Evolutionary conservation across 2,329 filamentous ascomycete genomes (phyloP), one percentile per base, ranked within the genome.

Genomic region (Colletotrichum sp.): DNA sequence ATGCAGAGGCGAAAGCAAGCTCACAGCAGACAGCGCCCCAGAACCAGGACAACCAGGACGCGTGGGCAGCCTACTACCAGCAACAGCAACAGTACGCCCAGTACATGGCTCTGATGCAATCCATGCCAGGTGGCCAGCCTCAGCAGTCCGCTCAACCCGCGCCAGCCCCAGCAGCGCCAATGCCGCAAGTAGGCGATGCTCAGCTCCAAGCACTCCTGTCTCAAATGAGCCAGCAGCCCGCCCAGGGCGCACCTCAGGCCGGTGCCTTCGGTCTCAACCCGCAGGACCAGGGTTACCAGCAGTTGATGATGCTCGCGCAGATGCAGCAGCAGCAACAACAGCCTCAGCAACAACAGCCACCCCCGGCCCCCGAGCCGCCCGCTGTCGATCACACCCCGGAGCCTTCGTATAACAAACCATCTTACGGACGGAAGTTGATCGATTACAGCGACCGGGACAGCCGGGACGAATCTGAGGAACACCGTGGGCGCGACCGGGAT

Each of bases 181-280:
- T n/a, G 5, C n/a, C 63, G 22, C 73, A 55, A 67, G 65, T 73
- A 6, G 76, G 81, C 8, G 85, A 87, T 64, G 82, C 78, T 12
- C 85, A 87, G 74, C 81, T 88, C 6, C 86, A 88, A 78, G 87
- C 87, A 9, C 83, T 88, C n/a, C 79, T 88, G 49, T 85, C 86
- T 12, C 85, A 85, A 64, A 85, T 88, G 57, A 84, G 84, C 76
- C 86, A 87, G 73, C 73, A 80, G 15, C 32, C 71, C 8, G n/a
- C 71, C 25, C 77, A 69, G 64, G 36, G 49, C 11, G 25, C 57
- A 13, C 67, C 55, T 16, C 71, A 36, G 36, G 73, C 79, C 73
- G 82, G 75, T 39, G 75, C 80, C 9, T 77, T 78, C 63, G 83
- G 81, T 66, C 79, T 85, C 11, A 84, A 86, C 75, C 82, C 85